Conservation (phyloP, 176 grass and related monocot species). For the Eremochloa ophiuroides region DNA sequence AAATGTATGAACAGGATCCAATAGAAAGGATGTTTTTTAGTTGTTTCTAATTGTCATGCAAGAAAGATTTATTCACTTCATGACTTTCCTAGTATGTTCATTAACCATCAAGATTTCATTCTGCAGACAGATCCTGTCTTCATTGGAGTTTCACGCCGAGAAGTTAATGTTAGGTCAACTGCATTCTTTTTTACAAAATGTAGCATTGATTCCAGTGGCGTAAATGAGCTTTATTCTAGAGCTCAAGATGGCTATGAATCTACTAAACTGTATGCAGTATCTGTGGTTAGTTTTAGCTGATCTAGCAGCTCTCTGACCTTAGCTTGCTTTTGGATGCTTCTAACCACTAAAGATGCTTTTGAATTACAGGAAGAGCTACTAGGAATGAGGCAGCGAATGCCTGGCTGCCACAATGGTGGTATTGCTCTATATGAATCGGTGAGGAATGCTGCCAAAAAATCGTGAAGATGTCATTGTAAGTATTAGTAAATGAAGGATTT, state of each 20-base stretch:
- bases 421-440: slow-evolving; percentile 67
- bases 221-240: slow-evolving; percentile 66
- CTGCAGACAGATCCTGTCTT: slow-evolving; percentile 69
- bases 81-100: neutral
- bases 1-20: neutral
- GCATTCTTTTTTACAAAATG: slow-evolving; percentile 93
- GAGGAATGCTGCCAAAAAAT: slow-evolving; percentile 11
- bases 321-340: neutral
- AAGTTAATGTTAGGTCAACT: slow-evolving; percentile 80
- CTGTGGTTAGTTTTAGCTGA: slow-evolving; percentile 38
- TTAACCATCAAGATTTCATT: neutral
- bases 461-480: neutral
- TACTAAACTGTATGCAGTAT: slow-evolving; percentile 63
- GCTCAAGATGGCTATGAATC: slow-evolving; percentile 98
- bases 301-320: neutral
- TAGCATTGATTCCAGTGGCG: slow-evolving; percentile 45
- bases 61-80: slow-evolving; percentile 6
- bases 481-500: neutral
- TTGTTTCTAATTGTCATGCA: neutral
- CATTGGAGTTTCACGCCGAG: slow-evolving; percentile 80
- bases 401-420: slow-evolving; percentile 81
- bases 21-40: neutral
- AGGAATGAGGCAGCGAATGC: slow-evolving; percentile 53
- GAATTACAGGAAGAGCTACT: slow-evolving; percentile 57
- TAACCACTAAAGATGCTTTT: slow-evolving; percentile 11